A percentile compares a stretch with the other conserved stretches of the same genome.
Conservation (phyloP, 2,329 filamentous ascomycete genomes). For the Talaromyces sp. region DNA sequence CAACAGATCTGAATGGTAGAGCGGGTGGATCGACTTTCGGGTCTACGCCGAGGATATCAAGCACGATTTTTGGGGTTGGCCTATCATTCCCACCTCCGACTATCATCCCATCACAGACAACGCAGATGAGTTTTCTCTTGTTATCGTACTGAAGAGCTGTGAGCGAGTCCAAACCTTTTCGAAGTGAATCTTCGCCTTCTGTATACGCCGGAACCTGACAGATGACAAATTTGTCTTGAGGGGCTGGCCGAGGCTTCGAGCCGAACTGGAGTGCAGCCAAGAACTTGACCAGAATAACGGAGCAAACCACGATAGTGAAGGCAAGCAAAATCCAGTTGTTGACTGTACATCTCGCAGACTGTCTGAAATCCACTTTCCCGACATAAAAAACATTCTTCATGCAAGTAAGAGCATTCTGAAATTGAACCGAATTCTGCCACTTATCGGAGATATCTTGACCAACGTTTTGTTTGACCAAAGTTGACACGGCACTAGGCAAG, state of each 20-base stretch:
- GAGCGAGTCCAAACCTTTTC: conserved; percentile 89
- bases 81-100: conserved; percentile 94
- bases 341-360: conserved; percentile 69
- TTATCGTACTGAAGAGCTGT: conserved; percentile 96
- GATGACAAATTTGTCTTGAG: conserved; percentile 98
- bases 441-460: conserved; percentile 71
- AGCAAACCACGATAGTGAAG: conserved; percentile 78
- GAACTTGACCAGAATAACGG: conserved; percentile 83
- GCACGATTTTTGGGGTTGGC: conserved; percentile 93
- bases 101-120: conserved; percentile 96
- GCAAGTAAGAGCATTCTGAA: conserved; percentile 70
- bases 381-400: conserved; percentile 79
- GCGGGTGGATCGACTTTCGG: conserved; percentile 94
- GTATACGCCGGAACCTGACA: conserved; percentile 98
- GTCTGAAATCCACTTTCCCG: conserved; percentile 80
- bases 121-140: conserved; percentile 92
- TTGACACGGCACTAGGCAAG: conserved; percentile 63
- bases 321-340: conserved; percentile 88
- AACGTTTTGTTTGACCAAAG: conserved; percentile 68
- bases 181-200: conserved; percentile 90
- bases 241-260: conserved; percentile 79
- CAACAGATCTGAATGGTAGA: conserved; percentile 89
- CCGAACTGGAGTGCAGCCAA: conserved; percentile 89
- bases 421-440: conserved; percentile 53
- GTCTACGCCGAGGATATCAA: conserved; percentile 95